Base-by-base conservation (phyloP, 805 yeast species). In the Suhomyces pyralidae region DNA sequence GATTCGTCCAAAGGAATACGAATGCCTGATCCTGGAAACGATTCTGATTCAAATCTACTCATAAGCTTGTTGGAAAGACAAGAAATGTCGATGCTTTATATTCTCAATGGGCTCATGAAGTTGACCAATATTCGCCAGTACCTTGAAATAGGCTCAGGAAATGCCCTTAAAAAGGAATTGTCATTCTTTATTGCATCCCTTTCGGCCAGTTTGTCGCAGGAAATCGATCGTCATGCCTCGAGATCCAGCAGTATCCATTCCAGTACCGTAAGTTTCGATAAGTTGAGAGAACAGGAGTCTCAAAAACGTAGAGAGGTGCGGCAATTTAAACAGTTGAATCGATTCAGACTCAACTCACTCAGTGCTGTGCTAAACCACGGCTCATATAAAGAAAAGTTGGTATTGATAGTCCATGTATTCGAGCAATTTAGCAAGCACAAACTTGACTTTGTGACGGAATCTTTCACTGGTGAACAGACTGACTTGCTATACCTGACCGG, bases 331-430 rank as follows among this genome's bases (percentile, higher is more conserved):
- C 44, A 36, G 55, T 45, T 46, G 49, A 56, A 44, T 45, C 49
- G 45, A 14, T 45, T 50, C 43, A 44, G 20, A 47, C 46, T 53
- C 32, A 48, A 51, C 30, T 63, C 62, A 1, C 45, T 66, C 17
- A 58, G 70, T 25, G 55, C 67, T 1, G 58, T 69, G 10, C 40
- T 70, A 1, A 38, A 49, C 7, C 40, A 60, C 43, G 74, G 76
- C 0, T 53, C 70, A 1, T 70, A 70, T 50, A 68, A 67, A 42
- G 71, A 68, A 51, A 70, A 68, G 51, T 55, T 64, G 8, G 51
- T 48, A 7, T 50, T 60, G 42, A 55, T 67, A 19, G 56, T 63
- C 9, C 42, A 60, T 15, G 57, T 66, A 32, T 56, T 61, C 44
- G 61, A 64, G 17, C 20, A 52, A 7, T 56, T 67, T 25, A 52